Conservation (phyloP, 2,329 filamentous ascomycete genomes). For the Curvularia sp. region DNA sequence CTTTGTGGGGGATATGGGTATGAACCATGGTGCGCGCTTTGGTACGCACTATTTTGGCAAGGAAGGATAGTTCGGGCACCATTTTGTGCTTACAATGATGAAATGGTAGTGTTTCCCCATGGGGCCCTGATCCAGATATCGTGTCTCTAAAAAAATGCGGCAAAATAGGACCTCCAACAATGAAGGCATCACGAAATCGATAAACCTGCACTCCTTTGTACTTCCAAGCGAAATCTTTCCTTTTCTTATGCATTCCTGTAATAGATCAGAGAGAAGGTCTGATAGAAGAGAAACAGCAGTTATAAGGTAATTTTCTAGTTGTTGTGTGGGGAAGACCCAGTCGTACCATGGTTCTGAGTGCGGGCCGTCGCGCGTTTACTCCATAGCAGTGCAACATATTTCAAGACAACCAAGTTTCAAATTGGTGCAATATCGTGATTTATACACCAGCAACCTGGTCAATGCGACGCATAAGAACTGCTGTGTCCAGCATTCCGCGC, state of each 20-base stretch:
- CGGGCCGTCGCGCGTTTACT: slow-evolving; percentile 13
- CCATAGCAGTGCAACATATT: slow-evolving; percentile 1
- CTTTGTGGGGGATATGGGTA: background rate
- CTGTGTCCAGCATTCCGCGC: background rate
- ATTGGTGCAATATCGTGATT: background rate
- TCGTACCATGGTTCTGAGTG: slow-evolving; percentile 16
- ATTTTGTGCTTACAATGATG: slow-evolving; percentile 1
- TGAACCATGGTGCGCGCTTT: background rate
- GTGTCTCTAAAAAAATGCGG: background rate
- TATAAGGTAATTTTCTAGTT: background rate
- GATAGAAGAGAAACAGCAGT: too few relatives aligned
- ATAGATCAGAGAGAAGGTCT: too few relatives aligned
- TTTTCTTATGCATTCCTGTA: background rate
- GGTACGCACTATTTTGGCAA: background rate
- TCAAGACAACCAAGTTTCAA: background rate
- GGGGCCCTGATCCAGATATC: background rate
- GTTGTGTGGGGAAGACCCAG: background rate
- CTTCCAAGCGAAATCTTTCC: background rate
- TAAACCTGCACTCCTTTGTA: too few relatives aligned
- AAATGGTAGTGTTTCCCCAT: background rate
- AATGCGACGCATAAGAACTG: background rate
- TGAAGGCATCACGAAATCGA: background rate
- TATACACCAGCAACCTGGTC: background rate
- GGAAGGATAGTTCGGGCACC: background rate
- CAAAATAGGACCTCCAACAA: background rate